Evolutionary conservation across 441 rosid species (phyloP).

Genomic region (Hura crepitans): DNA sequence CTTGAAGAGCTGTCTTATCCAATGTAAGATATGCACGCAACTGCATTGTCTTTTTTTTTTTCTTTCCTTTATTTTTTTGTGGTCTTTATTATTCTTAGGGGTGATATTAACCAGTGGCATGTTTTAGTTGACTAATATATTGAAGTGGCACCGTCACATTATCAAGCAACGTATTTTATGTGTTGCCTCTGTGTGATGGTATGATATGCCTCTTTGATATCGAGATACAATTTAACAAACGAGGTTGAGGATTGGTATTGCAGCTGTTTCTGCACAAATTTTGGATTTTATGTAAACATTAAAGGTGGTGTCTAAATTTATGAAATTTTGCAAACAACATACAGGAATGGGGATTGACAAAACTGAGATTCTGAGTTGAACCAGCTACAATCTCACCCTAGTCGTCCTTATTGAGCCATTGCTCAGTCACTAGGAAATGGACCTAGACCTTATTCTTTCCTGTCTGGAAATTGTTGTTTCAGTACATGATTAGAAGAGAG

Average conservation of each 20-base stretch:
- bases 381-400: conserved; percentile 18
- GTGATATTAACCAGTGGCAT: conserved; percentile 14
- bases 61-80: no score
- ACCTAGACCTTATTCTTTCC: conserved; percentile 18
- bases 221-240: conserved; percentile 11
- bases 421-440: conserved; percentile 9
- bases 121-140: conserved; percentile 13
- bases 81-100: conserved; percentile 13
- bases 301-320: not conserved
- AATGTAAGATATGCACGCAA: conserved; percentile 17
- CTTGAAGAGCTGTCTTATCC: conserved; percentile 16
- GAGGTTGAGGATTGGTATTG: conserved; percentile 2
- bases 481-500: conserved; percentile 31
- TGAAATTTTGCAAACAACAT: conserved; percentile 1
- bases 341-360: conserved; percentile 17
- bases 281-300: conserved; percentile 6
- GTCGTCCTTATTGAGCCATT: conserved; percentile 21
- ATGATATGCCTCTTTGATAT: conserved; percentile 12
- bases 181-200: conserved; percentile 34
- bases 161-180: conserved; percentile 27
- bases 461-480: conserved; percentile 11
- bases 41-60: conserved; percentile 19
- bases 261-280: not conserved
- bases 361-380: conserved; percentile 10
- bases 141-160: conserved; percentile 22